A percentile compares a stretch with the other conserved stretches of the same genome.
Conservation (phyloP, 1,284 basidiomycete genomes). For the Fomitopsis schrenkii region DNA sequence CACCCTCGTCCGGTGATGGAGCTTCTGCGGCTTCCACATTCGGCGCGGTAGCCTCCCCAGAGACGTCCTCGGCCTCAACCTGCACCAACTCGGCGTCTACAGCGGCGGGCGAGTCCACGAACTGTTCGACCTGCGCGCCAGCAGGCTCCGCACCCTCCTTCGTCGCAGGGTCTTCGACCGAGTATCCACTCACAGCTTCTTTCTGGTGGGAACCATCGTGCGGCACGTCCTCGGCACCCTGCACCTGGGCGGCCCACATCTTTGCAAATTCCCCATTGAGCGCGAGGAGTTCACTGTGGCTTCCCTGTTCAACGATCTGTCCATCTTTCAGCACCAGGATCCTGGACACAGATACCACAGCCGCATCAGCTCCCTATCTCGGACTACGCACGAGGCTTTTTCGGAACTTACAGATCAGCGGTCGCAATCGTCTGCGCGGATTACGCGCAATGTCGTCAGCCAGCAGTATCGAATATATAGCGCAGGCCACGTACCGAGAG, state of each 20-base stretch:
- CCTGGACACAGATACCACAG: conserved; percentile 32
- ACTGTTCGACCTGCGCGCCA: conserved; percentile 6
- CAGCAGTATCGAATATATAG: conserved; percentile 2
- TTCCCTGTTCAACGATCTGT: conserved; percentile 75
- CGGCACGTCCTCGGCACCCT: conserved; percentile 44
- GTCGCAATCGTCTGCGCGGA: conserved; percentile 62
- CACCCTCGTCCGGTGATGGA: background rate
- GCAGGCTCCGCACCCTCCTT: conserved; percentile 22
- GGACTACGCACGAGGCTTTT: background rate
- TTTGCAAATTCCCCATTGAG: conserved; percentile 68
- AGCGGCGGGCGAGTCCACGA: conserved; percentile 6
- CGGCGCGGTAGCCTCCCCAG: background rate
- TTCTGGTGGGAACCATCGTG: conserved; percentile 27
- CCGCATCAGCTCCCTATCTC: conserved; percentile 4
- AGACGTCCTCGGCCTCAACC: background rate
- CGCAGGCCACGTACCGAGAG: conserved; percentile 57
- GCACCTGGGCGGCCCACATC: conserved; percentile 81
- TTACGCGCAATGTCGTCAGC: conserved; percentile 14
- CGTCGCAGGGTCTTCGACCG: conserved; percentile 22
- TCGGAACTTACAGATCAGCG: conserved; percentile 61
- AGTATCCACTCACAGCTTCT: conserved; percentile 42
- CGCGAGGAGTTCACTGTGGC: conserved; percentile 68
- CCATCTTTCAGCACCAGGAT: conserved; percentile 83
- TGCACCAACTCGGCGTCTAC: conserved; percentile 1
- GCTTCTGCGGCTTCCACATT: conserved; percentile 10